Evolutionary conservation across 441 rosid species (phyloP), one percentile per base, ranked within the genome.

Genomic region (Arabidopsis lyrata): DNA sequence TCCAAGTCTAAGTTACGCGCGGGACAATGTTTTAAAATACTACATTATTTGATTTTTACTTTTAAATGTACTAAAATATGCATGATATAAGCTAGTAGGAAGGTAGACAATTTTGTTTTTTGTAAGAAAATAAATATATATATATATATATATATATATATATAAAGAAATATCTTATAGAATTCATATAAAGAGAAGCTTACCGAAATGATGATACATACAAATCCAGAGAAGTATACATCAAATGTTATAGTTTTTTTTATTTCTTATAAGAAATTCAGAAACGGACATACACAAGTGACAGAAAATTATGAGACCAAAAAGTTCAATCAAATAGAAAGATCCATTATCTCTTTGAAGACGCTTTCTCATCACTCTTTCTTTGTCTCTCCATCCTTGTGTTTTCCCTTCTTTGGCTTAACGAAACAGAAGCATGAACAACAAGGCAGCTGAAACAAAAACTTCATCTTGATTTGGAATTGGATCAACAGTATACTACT

Each of bases 381-480:
- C 76, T 81, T 83, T 20, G 57, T 69, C 27, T 75, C 83, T 64
- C 77, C 81, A 56, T 83, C 82, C 72, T 83, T 82, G 48, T 81
- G 75, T 63, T 87, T 84, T 58, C 63, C 62, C 66, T 83, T 85
- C 82, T 84, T 85, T 66, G 88, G n/a, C 86, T 80, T 83, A 77
- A 84, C 34, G 81, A 85, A 86, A 85, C 95, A 86, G 87, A 90
- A 89, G 72, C 92, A 89, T 3, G 93, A 77, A 74, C 97, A 90
- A 42, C 90, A 87, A 18, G 94, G 94, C 48, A 85, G 73, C 77
- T 85, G 87, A 67, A 92, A 73, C 80, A 85, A 61, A 82, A 87
- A 79, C 84, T 86, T 87, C 97, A 92, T 88, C 69, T 44, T 67
- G 67, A 58, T 64, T 56, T 64, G 22, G 57, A 32, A 36, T 34